phyloP scores from a whole-genome alignment of 108 stramenopile genomes.

The Discostella pseudostelligera region DNA sequence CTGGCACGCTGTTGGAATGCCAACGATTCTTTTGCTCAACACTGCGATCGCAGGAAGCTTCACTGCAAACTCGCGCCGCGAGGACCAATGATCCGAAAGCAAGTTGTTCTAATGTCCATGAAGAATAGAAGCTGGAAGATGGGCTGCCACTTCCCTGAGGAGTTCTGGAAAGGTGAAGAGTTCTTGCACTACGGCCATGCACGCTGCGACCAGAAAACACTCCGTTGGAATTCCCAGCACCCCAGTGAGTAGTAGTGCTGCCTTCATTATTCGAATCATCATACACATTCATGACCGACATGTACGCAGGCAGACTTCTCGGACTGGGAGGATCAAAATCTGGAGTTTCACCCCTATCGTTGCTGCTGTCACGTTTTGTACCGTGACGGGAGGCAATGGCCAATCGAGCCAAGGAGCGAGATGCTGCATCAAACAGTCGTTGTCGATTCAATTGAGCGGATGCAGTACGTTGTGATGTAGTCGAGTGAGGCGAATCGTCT shows the following conservation, averaged over 20 bases:
- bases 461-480: constrained; percentile 27
- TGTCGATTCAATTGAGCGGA: constrained; percentile 30
- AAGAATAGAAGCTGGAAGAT: constrained; percentile 2
- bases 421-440: constrained; percentile 37
- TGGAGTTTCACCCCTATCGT: constrained; percentile 11
- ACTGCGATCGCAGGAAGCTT: constrained; percentile 2
- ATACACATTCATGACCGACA: constrained; percentile 46
- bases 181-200: constrained; percentile 35
- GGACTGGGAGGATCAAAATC: constrained; percentile 41
- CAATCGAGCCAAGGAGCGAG: constrained; percentile 37
- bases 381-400: constrained; percentile 31
- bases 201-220: constrained; percentile 39
- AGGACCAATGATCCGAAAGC: constrained; percentile 19
- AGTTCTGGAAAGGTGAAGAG: constrained; percentile 17
- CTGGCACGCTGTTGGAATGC: background rate
- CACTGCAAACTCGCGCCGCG: constrained; percentile 28
- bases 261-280: constrained; percentile 1
- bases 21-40: background rate
- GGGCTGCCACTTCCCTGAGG: background rate
- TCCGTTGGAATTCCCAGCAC: constrained; percentile 11
- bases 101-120: constrained; percentile 28
- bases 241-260: background rate
- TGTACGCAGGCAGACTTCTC: constrained; percentile 37
- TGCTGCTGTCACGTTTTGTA: background rate
- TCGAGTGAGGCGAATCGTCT: constrained; percentile 19